phyloP scores from a whole-genome alignment of 768 basidiomycete species.

The Naganishia friedmannii region DNA sequence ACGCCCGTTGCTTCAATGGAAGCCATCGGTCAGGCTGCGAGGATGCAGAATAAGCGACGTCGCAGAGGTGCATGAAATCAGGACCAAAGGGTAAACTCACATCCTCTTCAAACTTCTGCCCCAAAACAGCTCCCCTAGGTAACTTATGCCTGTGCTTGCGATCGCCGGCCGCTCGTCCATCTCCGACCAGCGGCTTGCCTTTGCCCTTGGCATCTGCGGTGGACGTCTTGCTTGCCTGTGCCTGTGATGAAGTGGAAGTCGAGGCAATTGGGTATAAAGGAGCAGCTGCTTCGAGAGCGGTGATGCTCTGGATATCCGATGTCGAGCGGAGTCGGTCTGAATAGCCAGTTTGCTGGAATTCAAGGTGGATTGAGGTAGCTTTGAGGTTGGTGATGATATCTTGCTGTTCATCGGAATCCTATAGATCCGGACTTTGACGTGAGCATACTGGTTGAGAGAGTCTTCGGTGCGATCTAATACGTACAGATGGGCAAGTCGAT shows the following conservation, averaged over 20 bases:
- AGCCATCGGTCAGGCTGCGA: constrained; percentile 52
- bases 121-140: constrained; percentile 47
- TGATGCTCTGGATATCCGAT: constrained; percentile 52
- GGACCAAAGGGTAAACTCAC: constrained; percentile 40
- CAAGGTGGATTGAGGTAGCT: constrained; percentile 75
- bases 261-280: constrained; percentile 59
- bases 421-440: constrained; percentile 18
- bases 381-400: constrained; percentile 82
- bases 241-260: constrained; percentile 46
- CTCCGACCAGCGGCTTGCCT: constrained; percentile 10
- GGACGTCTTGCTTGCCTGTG: constrained; percentile 51
- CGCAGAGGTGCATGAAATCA: neutral
- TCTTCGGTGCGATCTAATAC: constrained; percentile 45
- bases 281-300: constrained; percentile 52
- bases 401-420: constrained; percentile 82
- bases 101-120: constrained; percentile 47
- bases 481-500: constrained; percentile 71
- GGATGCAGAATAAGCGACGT: neutral
- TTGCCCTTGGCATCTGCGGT: constrained; percentile 39
- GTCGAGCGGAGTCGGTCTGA: neutral
- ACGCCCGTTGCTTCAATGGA: constrained; percentile 46
- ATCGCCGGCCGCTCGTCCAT: neutral
- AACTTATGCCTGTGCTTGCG: constrained; percentile 46
- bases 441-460: neutral
- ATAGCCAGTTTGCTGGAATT: constrained; percentile 60